These are phyloP conservation scores for Ophiostoma tasmaniense DNA, from an alignment of 2,329 filamentous ascomycete species.

Conservation along the genomic window DNA sequence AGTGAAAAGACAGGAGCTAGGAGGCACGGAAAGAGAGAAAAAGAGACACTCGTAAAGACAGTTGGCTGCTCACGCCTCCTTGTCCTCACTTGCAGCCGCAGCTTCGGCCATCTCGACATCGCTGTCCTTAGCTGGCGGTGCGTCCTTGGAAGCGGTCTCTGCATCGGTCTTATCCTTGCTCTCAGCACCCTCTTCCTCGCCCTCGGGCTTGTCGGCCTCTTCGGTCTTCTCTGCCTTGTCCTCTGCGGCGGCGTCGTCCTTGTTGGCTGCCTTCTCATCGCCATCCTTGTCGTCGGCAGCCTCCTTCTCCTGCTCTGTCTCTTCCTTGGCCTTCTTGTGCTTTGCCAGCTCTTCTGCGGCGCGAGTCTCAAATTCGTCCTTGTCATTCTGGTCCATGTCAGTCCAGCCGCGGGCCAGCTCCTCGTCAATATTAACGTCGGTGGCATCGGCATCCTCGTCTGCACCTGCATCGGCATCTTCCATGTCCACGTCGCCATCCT, in stretches of 20 bases:
- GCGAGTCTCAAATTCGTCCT: slow-evolving; percentile 40
- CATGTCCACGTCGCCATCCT: slow-evolving; percentile 33
- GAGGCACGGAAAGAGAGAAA: not conserved
- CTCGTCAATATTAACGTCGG: slow-evolving; percentile 37
- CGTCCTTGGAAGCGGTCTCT: not conserved
- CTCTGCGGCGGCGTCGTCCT: not conserved
- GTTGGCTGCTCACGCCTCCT: slow-evolving; percentile 17
- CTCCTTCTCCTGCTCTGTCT: slow-evolving; percentile 19
- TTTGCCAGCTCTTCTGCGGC: slow-evolving; percentile 33
- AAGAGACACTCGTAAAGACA: not conserved
- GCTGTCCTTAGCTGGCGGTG: slow-evolving; percentile 31
- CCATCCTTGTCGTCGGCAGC: slow-evolving; percentile 8
- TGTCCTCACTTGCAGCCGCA: slow-evolving; percentile 21
- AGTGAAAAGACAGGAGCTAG: not conserved
- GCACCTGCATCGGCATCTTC: slow-evolving; percentile 22
- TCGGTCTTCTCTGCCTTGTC: slow-evolving; percentile 1
- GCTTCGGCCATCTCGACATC: slow-evolving; percentile 39
- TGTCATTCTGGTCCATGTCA: slow-evolving; percentile 40
- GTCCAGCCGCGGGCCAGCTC: slow-evolving; percentile 49
- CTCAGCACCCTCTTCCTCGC: not conserved
- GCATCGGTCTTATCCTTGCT: not conserved
- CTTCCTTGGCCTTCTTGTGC: slow-evolving; percentile 38
- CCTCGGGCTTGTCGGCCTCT: slow-evolving; percentile 13
- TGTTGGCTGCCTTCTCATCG: slow-evolving; percentile 2
- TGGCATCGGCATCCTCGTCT: slow-evolving; percentile 14